A percentile compares a stretch with the other conserved stretches of the same genome.
These are phyloP conservation scores for Cyclocybe cylindracea DNA, from an alignment of 768 basidiomycete genomes.

Conservation along the genomic window DNA sequence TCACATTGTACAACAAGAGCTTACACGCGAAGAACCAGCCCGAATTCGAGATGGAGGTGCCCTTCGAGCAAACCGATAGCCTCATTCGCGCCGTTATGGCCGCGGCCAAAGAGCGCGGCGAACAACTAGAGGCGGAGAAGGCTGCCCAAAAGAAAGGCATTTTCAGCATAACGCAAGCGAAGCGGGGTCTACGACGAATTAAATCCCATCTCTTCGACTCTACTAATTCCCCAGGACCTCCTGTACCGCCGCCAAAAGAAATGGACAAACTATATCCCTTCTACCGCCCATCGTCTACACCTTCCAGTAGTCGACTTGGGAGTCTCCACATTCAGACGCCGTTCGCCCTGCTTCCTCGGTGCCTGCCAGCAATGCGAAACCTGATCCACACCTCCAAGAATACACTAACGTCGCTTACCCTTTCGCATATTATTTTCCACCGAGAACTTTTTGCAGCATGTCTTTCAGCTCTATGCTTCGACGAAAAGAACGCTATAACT, in stretches of 20 bases:
- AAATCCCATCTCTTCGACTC: not conserved
- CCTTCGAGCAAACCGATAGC: too few species aligned
- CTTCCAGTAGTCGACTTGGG: not conserved
- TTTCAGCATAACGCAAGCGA: not conserved
- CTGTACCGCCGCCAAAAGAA: not conserved
- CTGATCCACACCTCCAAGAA: conserved; percentile 3
- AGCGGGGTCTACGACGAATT: not conserved
- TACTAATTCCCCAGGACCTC: not conserved
- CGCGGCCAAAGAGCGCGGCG: not conserved
- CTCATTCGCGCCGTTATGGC: not conserved
- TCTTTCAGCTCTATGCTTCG: conserved; percentile 3
- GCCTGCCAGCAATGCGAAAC: conserved; percentile 3
- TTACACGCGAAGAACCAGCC: not conserved
- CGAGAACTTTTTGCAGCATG: conserved; percentile 1
- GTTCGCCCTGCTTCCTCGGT: conserved; percentile 8
- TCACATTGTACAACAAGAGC: conserved; percentile 7
- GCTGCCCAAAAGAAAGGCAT: not conserved
- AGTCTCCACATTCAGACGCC: conserved; percentile 9
- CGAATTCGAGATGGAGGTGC: not conserved
- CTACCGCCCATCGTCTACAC: not conserved
- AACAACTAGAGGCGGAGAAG: not conserved
- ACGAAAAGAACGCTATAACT: conserved; percentile 1
- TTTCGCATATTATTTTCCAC: conserved; percentile 10
- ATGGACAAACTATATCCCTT: not conserved
- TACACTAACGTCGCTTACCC: conserved; percentile 7